A percentile compares a stretch with the other conserved stretches of the same genome.
Conservation (phyloP, 345 rosid genomes). For the Pseudoturritis turrita region DNA sequence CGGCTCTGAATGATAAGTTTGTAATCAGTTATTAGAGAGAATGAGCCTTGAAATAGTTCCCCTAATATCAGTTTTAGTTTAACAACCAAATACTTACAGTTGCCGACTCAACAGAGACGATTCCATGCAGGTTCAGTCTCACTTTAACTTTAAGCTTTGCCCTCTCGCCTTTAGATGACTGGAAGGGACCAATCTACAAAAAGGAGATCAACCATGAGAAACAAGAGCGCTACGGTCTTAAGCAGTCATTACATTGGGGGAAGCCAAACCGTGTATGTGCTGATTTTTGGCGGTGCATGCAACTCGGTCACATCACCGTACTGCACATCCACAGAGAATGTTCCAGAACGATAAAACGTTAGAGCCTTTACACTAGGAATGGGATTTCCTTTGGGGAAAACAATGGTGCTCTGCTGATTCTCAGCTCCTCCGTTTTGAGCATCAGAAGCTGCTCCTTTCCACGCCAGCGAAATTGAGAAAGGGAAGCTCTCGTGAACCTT, state of each 20-base stretch:
- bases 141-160: slow-evolving; percentile 88
- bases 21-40: neutral
- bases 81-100: slow-evolving; percentile 43
- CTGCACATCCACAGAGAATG: slow-evolving; percentile 74
- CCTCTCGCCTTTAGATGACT: slow-evolving; percentile 57
- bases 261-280: slow-evolving; percentile 64
- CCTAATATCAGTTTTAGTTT: neutral
- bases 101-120: slow-evolving; percentile 83
- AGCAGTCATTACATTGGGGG: neutral
- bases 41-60: neutral
- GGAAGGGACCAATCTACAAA: slow-evolving; percentile 91
- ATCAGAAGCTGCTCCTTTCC: slow-evolving; percentile 77
- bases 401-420: slow-evolving; percentile 67
- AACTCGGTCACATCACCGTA: slow-evolving; percentile 57
- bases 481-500: slow-evolving; percentile 93
- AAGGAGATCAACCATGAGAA: slow-evolving; percentile 16
- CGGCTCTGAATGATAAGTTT: neutral
- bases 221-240: neutral
- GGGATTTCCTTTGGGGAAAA: slow-evolving; percentile 84
- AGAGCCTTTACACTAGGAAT: slow-evolving; percentile 85
- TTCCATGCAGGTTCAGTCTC: slow-evolving; percentile 82
- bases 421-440: slow-evolving; percentile 57
- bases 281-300: slow-evolving; percentile 70
- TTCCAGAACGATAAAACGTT: slow-evolving; percentile 72
- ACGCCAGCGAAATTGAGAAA: slow-evolving; percentile 61